Evolutionary conservation across 352 stramenopile species (phyloP), one percentile per base, ranked within the genome.

Genomic region (Thalassiosira livingstoniorum): DNA sequence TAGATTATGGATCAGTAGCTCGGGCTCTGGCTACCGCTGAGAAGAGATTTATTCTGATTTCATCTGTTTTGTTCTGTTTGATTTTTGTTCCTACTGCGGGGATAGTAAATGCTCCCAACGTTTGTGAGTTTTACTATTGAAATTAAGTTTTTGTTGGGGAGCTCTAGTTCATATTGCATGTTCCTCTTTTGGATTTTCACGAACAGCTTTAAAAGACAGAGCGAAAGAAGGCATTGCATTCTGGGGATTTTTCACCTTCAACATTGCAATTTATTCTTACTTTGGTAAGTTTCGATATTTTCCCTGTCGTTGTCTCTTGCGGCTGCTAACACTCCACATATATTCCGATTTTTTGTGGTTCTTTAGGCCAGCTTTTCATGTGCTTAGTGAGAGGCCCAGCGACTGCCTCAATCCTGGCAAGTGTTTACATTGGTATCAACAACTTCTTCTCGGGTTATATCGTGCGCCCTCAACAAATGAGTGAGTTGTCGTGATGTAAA

Each of bases 1-100:
- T 98, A 74, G 93, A 93, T n/a, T 91, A 93, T 53, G 69, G 93
- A 0, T 93, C 94, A 84, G 96, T 98, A 25, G 92, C 90, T 58
- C 81, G 96, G 37, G 94, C 91, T 42, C 84, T 94, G 29, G 95
- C 92, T 18, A 62, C 97, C 27, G 92, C 92, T 0, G 95, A 98
- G 82, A 90, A 88, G 43, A 78, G 73, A 37, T 93, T 91, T 64
- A 92, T 93, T 76, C 55, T 90, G 4, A 43, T 87, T 32, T 57
- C 82, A 25, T 84, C 67, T 21, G 62, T 85, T 31, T 37, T 90
- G 0, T 93, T 93, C 67, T 83, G 64, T 51, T n/a, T 86, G 0
- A 43, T 92, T 4, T 91, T 86, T 39, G 53, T 90, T 27, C 45
- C 63, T 29, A 72, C 69, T 0, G 68, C 64, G 45, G 62, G 68